Base-by-base conservation (phyloP, 805 yeast species). In the Saccharomyces jurei region DNA sequence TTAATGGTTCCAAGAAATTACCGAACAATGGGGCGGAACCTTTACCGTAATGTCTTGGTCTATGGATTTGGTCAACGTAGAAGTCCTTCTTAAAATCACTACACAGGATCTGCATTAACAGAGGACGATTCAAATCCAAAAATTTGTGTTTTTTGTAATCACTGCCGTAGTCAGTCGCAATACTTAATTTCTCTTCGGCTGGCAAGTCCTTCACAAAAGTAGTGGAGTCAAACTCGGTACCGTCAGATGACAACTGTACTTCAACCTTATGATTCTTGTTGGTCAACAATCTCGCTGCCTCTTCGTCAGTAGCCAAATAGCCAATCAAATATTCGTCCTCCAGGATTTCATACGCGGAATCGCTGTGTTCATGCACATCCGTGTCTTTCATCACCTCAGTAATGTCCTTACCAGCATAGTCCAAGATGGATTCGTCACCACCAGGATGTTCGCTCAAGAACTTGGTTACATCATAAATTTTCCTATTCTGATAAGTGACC, bases 21-120 rank as follows among this genome's bases (percentile, higher is more conserved):
- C 99, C 99, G 71, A 94, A 94, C 53, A 94, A 70, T 6, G 91
- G 97, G 11, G 99, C 99, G 2, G 97, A 89, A 10, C 97, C 97
- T 68, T 90, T 84, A 60, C 98, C 98, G 68, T 91, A 94, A 71
- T 94, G 99, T 69, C 99, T 84, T 52, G 99, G 99, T 72, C 97
- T 83, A 71, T 94, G 99, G 47, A 94, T 94, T 73, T 94, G 97
- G 68, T 90, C 96, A 66, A 94, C 77, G 71, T 94, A 94, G 66
- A 94, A 92, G 47, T 89, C 95, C 68, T 88, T 92, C 46, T 87
- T 67, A 77, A 90, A 94, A 36, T 80, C 78, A 46, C 90, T 83
- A 57, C 80, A 77, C 54, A 89, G 72, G 49, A 94, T 88, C 75
- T 94, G 99, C 71, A 81, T 66, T 47, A 94, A 73, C 62, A 94